Conservation (phyloP, 108 stramenopile species). For the Nitzschia inconspicua region DNA sequence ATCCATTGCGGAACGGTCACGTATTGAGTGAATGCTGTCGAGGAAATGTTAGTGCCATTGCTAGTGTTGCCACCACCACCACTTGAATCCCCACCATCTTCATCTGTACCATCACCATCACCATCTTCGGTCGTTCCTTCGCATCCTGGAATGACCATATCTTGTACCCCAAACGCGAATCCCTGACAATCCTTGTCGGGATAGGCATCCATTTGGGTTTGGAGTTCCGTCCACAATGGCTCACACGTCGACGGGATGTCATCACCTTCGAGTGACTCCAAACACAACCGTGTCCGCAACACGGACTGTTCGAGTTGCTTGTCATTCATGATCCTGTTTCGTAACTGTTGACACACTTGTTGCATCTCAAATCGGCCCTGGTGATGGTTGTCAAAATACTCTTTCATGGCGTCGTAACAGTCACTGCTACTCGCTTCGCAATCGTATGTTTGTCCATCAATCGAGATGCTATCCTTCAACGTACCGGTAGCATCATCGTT, state of each 20-base stretch:
- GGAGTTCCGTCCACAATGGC: not conserved
- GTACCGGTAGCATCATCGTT: not conserved
- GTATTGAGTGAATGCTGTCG: no score
- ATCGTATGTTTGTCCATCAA: slow-evolving; percentile 15
- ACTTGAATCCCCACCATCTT: no score
- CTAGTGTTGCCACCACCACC: no score
- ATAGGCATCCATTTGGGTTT: not conserved
- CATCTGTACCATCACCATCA: no score
- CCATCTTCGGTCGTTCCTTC: no score
- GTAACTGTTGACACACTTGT: slow-evolving; percentile 14
- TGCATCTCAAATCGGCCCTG: slow-evolving; percentile 22
- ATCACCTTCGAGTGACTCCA: not conserved
- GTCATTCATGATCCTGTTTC: not conserved
- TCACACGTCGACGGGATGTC: not conserved
- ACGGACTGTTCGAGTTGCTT: slow-evolving; percentile 14
- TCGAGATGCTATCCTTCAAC: slow-evolving; percentile 10
- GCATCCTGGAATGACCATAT: not conserved
- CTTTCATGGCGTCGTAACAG: slow-evolving; percentile 31
- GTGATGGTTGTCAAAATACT: slow-evolving; percentile 17
- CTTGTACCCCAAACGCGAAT: not conserved
- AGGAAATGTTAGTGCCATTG: no score
- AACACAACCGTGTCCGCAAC: slow-evolving; percentile 21
- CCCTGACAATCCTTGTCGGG: not conserved
- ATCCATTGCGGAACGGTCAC: no score
- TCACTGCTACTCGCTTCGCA: slow-evolving; percentile 6